Evolutionary conservation across 2,329 filamentous ascomycete species (phyloP).

Genomic region (Apiospora kogelbergensis): DNA sequence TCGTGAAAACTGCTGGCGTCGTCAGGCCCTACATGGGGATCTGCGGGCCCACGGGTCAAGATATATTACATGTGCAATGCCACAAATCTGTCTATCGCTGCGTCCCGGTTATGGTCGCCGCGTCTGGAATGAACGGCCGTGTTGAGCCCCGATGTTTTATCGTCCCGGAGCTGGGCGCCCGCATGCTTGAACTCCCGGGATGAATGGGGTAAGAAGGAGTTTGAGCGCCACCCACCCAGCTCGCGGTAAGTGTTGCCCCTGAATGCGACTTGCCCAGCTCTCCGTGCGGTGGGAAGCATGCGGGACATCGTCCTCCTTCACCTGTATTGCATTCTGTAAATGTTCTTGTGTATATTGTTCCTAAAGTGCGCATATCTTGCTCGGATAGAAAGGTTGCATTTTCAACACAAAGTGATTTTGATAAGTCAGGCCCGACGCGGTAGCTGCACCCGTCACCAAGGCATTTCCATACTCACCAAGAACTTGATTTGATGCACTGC

Average conservation of each 20-base stretch:
- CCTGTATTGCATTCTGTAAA: background rate
- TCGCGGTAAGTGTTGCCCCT: background rate
- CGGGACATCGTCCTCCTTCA: background rate
- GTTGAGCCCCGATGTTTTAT: background rate
- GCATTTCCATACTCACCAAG: background rate
- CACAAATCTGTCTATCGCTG: background rate
- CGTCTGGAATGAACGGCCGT: background rate
- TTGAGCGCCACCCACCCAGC: background rate
- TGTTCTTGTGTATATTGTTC: background rate
- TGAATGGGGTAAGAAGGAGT: background rate
- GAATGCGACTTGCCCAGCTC: background rate
- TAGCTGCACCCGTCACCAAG: background rate
- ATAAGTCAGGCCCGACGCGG: background rate
- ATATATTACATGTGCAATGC: background rate
- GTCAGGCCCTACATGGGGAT: background rate
- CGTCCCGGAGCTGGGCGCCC: background rate
- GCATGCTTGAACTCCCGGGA: background rate
- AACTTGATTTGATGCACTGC: background rate
- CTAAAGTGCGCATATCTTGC: background rate
- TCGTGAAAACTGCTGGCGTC: background rate
- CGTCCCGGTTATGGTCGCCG: background rate
- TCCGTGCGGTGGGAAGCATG: background rate
- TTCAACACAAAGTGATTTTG: too few species aligned
- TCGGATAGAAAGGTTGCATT: too few species aligned
- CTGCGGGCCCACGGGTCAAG: background rate